phyloP scores from a whole-genome alignment of 352 stramenopile genomes.

The Blastocystis sp. region DNA sequence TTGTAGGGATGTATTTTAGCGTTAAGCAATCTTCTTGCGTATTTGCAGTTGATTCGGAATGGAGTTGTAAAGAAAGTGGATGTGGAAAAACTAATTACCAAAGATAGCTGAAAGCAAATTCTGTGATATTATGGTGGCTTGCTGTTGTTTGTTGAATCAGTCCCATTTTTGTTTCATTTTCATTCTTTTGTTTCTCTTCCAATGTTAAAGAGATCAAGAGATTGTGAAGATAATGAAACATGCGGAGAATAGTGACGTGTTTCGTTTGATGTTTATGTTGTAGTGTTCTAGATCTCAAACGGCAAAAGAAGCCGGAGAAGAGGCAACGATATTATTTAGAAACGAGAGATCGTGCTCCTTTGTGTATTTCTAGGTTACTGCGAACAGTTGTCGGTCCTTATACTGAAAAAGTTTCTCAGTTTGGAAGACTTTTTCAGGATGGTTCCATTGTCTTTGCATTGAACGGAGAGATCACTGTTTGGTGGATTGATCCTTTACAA shows the following conservation, averaged over 20 bases:
- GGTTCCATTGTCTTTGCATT: not conserved
- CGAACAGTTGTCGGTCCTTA: too few relatives aligned
- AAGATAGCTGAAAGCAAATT: not conserved
- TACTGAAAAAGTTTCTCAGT: too few relatives aligned
- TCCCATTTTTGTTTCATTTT: not conserved
- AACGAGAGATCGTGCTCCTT: not conserved
- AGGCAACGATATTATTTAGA: not conserved
- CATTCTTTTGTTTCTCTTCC: not conserved
- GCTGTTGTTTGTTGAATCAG: not conserved
- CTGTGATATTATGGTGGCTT: not conserved
- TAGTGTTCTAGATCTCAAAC: not conserved
- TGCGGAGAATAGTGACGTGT: not conserved
- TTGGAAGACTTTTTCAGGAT: not conserved
- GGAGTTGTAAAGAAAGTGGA: not conserved
- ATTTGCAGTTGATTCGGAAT: slow-evolving; percentile 24
- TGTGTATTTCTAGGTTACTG: not conserved
- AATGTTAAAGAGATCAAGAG: not conserved
- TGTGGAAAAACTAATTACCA: not conserved
- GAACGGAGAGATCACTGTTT: not conserved
- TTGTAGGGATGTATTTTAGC: slow-evolving; percentile 27
- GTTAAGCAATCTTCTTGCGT: slow-evolving; percentile 28
- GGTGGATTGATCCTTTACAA: not conserved
- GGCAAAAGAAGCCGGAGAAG: too few relatives aligned
- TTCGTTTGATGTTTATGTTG: not conserved
- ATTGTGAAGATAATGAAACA: not conserved